Evolutionary conservation across 768 basidiomycete genomes (phyloP).

Genomic region (Mycena haematopus): DNA sequence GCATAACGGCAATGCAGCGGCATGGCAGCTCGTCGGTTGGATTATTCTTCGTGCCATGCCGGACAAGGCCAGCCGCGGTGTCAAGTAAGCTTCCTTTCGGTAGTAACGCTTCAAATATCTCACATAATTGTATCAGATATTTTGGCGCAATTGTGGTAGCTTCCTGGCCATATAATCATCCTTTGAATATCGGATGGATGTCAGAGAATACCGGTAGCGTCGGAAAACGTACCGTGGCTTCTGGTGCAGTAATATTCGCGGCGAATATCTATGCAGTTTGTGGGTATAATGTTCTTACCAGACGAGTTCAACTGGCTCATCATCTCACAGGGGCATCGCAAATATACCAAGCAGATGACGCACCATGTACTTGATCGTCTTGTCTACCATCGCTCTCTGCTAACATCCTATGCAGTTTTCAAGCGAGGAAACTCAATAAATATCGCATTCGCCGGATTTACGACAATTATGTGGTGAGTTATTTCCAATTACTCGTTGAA

Average conservation of each 20-base stretch:
- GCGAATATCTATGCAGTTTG: constrained; percentile 41
- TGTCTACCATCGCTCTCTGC: background rate
- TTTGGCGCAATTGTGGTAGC: constrained; percentile 43
- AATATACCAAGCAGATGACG: constrained; percentile 46
- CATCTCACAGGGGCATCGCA: constrained; percentile 29
- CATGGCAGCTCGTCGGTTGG: constrained; percentile 47
- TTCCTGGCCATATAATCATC: constrained; percentile 47
- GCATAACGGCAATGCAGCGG: constrained; percentile 33
- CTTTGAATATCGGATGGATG: constrained; percentile 49
- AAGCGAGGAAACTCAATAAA: constrained; percentile 44
- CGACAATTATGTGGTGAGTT: constrained; percentile 40
- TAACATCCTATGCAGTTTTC: constrained; percentile 35
- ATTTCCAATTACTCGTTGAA: background rate
- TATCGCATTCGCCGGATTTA: constrained; percentile 41
- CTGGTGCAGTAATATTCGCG: constrained; percentile 44
- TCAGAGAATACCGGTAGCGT: constrained; percentile 43
- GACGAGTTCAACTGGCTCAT: background rate
- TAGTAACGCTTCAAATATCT: background rate
- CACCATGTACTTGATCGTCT: constrained; percentile 35
- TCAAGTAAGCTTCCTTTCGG: constrained; percentile 34
- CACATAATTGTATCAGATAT: constrained; percentile 29
- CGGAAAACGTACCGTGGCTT: constrained; percentile 38
- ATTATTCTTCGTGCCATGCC: constrained; percentile 43
- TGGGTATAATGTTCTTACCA: background rate
- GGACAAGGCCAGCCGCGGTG: constrained; percentile 33